A percentile compares a stretch with the other conserved stretches of the same genome.
Conservation (phyloP, 2,329 filamentous ascomycete genomes). For the Incumbomyces delicatus region DNA sequence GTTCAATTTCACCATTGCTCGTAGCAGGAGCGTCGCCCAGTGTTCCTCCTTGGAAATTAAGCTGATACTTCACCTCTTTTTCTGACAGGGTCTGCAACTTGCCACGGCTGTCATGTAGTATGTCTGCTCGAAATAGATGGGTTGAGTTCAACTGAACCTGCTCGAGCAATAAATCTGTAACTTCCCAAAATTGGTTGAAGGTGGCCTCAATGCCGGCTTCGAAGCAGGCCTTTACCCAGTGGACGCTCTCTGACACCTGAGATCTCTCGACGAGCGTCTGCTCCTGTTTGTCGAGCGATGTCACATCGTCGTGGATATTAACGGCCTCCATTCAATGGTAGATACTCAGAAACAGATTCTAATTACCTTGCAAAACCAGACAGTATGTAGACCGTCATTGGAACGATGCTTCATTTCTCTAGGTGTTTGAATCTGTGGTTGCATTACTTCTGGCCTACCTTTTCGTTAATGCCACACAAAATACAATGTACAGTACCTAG, state of each 20-base stretch:
- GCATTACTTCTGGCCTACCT: no score
- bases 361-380: no score
- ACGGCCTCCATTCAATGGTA: no score
- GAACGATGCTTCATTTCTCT: no score
- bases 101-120: slow-evolving; percentile 45
- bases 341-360: no score
- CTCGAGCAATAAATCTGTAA: slow-evolving; percentile 38
- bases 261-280: neutral
- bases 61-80: slow-evolving; percentile 20
- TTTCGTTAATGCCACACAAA: neutral
- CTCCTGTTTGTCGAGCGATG: no score
- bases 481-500: neutral
- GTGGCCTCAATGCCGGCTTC: neutral
- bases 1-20: no score
- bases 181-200: slow-evolving; percentile 30
- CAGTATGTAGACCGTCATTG: no score
- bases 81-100: slow-evolving; percentile 25
- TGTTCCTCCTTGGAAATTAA: neutral
- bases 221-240: neutral
- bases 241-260: neutral
- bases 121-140: slow-evolving; percentile 52
- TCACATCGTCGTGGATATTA: no score
- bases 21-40: slow-evolving; percentile 9
- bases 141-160: slow-evolving; percentile 52
- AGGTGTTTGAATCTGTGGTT: no score